Evolutionary conservation across 176 grass and related monocot species (phyloP).

Genomic region (Zoysia japonica): DNA sequence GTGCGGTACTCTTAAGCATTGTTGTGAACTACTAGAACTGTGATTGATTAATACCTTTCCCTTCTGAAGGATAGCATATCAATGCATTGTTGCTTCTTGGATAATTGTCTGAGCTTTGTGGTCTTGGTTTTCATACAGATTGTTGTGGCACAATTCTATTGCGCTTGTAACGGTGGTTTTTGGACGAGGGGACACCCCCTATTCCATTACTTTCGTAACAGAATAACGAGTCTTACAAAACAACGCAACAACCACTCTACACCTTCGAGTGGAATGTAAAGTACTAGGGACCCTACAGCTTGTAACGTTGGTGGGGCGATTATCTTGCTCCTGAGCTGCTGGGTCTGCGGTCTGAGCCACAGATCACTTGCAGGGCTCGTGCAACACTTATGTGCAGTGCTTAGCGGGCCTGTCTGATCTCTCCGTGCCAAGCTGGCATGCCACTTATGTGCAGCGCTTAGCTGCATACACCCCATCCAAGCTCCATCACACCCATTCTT

Average conservation of each 20-base stretch:
- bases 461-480: neutral
- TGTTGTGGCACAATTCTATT: neutral
- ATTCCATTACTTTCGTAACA: no score
- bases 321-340: no score
- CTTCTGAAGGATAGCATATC: neutral
- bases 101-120: neutral
- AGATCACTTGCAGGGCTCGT: neutral
- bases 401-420: neutral
- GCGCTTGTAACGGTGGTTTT: neutral
- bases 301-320: no score
- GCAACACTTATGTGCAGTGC: neutral
- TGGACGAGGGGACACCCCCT: neutral
- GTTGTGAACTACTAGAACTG: neutral
- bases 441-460: constrained; percentile 4
- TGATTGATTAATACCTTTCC: neutral
- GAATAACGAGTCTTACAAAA: no score
- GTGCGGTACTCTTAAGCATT: neutral
- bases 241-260: no score
- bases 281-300: no score
- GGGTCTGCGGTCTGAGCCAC: neutral
- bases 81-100: neutral
- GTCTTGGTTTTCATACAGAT: neutral
- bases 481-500: neutral
- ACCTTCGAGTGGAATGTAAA: no score
- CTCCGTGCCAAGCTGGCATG: constrained; percentile 19